Base-by-base conservation (phyloP, 2,329 filamentous ascomycete species). In the Beauveria australis region DNA sequence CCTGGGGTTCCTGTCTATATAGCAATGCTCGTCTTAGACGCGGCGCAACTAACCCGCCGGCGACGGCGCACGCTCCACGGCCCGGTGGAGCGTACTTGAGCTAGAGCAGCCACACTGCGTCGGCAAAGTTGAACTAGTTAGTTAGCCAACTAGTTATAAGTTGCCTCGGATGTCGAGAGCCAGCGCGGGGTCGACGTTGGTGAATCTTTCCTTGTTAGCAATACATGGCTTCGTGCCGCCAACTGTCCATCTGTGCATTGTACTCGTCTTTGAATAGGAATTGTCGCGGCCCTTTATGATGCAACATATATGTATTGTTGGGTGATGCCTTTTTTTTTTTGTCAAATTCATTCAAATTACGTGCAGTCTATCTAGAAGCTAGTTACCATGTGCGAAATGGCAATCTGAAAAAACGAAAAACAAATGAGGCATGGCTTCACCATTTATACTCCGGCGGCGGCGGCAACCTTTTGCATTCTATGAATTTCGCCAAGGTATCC, bases 401-500 rank as follows among this genome's bases (percentile, higher is more conserved):
- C 12, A 26, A 18, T 18, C 16, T 41, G 30, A 16, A n/a, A 28
- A 28, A 28, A 28, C 8, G 4, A 16, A 43, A n/a, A 30, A n/a
- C 26, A n/a, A 9, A 3, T 14, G 5, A 37, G 33, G 18, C 28
- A 19, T 28, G 1, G 4, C 3, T 8, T 16, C 9, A 18, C 24
- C 16, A 30, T 22, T 43, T 19, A 53, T 12, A 54, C 41, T 6
- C 24, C 26, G 0, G 26, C 22, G 3, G 43, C 53, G 3, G 53
- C n/a, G 14, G 53, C 41, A 1, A 3, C 26, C 26, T 53, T 30
- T n/a, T 44, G 57, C 40, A 59, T 59, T 53, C 16, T 59, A 12
- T 59, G 57, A 33, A 59, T 59, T 14, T 52, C 44, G 4, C n/a
- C 37, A n/a, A 46, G n/a, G 8, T 59, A 59, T 18, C 40, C 46